Conservation (phyloP, 805 yeast species). For the Diddensiella santjacobensis region DNA sequence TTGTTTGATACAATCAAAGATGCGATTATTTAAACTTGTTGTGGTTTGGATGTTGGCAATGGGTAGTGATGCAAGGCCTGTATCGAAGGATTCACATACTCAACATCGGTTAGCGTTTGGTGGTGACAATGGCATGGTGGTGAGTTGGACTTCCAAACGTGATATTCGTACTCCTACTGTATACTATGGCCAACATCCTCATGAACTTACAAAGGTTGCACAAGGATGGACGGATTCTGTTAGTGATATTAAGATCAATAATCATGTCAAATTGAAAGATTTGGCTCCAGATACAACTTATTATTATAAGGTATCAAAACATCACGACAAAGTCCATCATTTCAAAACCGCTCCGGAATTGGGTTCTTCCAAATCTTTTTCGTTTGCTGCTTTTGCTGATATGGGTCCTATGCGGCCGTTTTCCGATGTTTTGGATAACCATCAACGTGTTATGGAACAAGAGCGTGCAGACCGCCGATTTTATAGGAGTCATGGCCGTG, state of each 20-base stretch:
- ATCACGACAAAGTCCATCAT: conserved; percentile 12
- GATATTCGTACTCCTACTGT: conserved; percentile 24
- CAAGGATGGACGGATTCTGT: conserved; percentile 21
- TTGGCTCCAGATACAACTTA: conserved; percentile 29
- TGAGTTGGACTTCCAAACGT: conserved; percentile 29
- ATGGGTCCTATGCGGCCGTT: conserved; percentile 14
- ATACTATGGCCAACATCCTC: conserved; percentile 23
- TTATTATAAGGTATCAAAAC: conserved; percentile 27
- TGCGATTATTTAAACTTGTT: no score
- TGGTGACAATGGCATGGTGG: conserved; percentile 20
- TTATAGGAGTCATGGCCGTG: not conserved
- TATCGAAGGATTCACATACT: not conserved
- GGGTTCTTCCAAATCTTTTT: conserved; percentile 13
- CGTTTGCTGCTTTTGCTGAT: conserved; percentile 21
- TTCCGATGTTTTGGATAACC: not conserved
- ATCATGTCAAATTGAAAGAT: conserved; percentile 28
- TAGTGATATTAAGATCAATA: conserved; percentile 25
- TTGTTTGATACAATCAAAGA: no score
- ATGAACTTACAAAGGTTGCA: conserved; percentile 10
- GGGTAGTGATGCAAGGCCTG: not conserved
- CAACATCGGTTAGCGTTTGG: conserved; percentile 15
- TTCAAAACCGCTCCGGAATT: conserved; percentile 21
- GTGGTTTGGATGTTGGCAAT: no score
- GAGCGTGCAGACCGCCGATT: not conserved
- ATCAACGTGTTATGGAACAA: not conserved